These are phyloP conservation scores for Aureobasidium mangrovei DNA, from an alignment of 2,329 filamentous ascomycete species.

Conservation along the genomic window DNA sequence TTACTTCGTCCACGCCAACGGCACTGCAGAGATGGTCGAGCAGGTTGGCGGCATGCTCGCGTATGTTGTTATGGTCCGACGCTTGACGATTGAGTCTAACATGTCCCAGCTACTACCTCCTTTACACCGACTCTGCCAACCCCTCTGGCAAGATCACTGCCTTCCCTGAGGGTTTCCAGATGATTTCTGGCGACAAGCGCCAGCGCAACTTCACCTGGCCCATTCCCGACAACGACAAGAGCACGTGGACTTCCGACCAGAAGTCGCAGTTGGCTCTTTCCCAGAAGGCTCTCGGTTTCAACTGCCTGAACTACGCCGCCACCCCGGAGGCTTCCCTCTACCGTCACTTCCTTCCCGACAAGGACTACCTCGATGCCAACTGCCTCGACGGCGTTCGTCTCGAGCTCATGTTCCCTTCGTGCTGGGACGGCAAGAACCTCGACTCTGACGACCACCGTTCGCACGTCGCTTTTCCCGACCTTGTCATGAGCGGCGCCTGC, in stretches of 20 bases:
- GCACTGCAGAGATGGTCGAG: constrained; percentile 57
- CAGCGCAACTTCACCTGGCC: constrained; percentile 63
- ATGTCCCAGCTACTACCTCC: constrained; percentile 66
- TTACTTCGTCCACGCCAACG: constrained; percentile 66
- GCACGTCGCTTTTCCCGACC: constrained; percentile 69
- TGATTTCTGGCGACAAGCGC: constrained; percentile 66
- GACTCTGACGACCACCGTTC: constrained; percentile 47
- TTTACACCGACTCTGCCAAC: constrained; percentile 47
- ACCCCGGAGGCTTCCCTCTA: constrained; percentile 63
- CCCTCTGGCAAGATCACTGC: constrained; percentile 43
- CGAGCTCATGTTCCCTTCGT: constrained; percentile 81
- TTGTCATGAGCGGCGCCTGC: constrained; percentile 69
- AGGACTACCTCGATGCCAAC: constrained; percentile 68
- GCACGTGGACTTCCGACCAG: constrained; percentile 56
- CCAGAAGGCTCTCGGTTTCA: constrained; percentile 85
- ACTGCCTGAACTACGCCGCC: constrained; percentile 75
- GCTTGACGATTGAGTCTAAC: constrained; percentile 6
- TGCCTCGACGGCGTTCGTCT: constrained; percentile 75
- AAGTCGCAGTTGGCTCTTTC: constrained; percentile 61
- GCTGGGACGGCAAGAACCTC: constrained; percentile 67
- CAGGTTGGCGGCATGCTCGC: constrained; percentile 78
- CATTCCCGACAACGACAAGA: constrained; percentile 60
- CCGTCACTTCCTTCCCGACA: constrained; percentile 74
- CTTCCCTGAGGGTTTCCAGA: constrained; percentile 69
- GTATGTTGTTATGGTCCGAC: constrained; percentile 44